A percentile compares a stretch with the other conserved stretches of the same genome.
Evolutionary conservation across 345 rosid genomes (phyloP).

Genomic region (Euphorbia tirucalli): DNA sequence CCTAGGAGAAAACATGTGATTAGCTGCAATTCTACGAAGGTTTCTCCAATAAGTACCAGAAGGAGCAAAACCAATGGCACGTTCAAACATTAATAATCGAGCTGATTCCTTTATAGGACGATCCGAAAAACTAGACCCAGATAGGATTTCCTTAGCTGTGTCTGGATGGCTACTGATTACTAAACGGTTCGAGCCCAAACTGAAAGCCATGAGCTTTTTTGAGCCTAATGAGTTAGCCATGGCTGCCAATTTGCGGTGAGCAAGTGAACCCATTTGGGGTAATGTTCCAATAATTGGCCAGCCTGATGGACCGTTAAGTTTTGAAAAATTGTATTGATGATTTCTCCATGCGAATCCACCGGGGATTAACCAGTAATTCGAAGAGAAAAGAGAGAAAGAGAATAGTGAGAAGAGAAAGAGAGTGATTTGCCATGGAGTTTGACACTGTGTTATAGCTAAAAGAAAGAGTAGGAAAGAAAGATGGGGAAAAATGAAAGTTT

Average conservation of each 20-base stretch:
- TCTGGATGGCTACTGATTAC: conserved; percentile 59
- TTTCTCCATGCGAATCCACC: conserved; percentile 77
- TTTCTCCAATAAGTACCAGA: conserved; percentile 54
- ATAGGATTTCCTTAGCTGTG: conserved; percentile 59
- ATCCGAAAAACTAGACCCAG: conserved; percentile 45
- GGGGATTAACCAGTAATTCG: conserved; percentile 45
- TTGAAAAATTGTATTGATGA: conserved; percentile 22
- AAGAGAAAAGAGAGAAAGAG: conserved; percentile 23
- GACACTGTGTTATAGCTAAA: conserved; percentile 8
- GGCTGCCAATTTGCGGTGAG: conserved; percentile 57
- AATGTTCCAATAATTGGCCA: conserved; percentile 53
- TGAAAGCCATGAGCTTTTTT: conserved; percentile 54
- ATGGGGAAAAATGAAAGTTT: conserved; percentile 15
- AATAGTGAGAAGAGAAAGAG: conserved; percentile 24
- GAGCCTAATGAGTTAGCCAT: conserved; percentile 43
- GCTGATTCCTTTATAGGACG: conserved; percentile 65
- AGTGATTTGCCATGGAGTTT: conserved; percentile 27
- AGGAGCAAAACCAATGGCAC: conserved; percentile 73
- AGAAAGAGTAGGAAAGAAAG: conserved; percentile 20
- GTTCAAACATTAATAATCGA: conserved; percentile 55
- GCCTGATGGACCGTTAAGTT: conserved; percentile 49
- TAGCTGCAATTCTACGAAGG: conserved; percentile 48
- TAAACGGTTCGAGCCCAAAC: conserved; percentile 46
- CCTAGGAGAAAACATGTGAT: conserved; percentile 54
- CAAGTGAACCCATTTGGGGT: conserved; percentile 54